phyloP scores from a whole-genome alignment of 208 protist species.

The Phytomonas serpens region DNA sequence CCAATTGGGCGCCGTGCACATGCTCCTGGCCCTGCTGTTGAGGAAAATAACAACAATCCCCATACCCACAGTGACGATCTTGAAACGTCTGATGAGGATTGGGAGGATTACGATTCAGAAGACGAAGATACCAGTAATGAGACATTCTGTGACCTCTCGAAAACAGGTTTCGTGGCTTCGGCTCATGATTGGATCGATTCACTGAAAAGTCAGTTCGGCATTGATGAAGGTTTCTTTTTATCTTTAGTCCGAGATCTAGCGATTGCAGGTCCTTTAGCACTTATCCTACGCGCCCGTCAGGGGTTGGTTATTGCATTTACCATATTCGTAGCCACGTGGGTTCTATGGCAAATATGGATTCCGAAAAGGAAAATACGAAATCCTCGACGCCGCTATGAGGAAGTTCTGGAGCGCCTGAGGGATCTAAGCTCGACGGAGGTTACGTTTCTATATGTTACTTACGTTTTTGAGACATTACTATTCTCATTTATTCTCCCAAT shows the following conservation, averaged over 20 bases:
- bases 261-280: not conserved
- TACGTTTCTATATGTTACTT: conserved; percentile 38
- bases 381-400: conserved; percentile 30
- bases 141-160: not conserved
- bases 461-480: conserved; percentile 38
- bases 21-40: not conserved
- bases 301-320: not conserved
- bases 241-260: not conserved
- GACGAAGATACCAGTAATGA: not conserved
- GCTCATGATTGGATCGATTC: conserved; percentile 1
- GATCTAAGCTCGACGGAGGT: conserved; percentile 28
- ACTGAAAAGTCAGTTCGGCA: not conserved
- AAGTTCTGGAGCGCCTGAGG: conserved; percentile 31
- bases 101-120: not conserved
- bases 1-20: not conserved
- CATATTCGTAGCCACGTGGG: not conserved
- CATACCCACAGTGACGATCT: not conserved
- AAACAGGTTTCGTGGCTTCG: not conserved
- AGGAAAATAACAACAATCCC: not conserved
- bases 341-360: conserved; percentile 2
- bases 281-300: not conserved
- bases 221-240: not conserved
- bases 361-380: not conserved
- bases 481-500: conserved; percentile 42
- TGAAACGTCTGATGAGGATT: not conserved